Evolutionary conservation across 768 basidiomycete species (phyloP), one percentile per base, ranked within the genome.

Genomic region (Pisolithus tinctorius): DNA sequence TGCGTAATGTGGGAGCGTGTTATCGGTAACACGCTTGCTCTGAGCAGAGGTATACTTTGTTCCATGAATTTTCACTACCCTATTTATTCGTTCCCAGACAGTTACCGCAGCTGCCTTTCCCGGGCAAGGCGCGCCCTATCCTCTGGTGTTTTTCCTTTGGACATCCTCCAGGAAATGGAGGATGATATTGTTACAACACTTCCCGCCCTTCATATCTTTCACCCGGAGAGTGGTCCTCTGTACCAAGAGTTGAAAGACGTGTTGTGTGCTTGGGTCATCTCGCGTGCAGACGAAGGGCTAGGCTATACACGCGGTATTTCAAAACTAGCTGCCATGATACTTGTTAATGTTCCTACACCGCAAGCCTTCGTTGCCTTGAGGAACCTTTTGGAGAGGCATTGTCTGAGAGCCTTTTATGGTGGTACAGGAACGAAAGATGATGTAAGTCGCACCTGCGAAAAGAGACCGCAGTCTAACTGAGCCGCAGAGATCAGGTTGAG

Each of bases 221-320:
- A 83, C 56, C 80, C 77, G 4, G 77, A 84, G 50, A 80, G 71
- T 2, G 92, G 93, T 0, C 90, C 92, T 5, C 69, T 95, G 60
- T 85, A 93, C 63, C 70, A 77, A 37, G 93, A 95, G 54, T 69
- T 94, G 47, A 84, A 84, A 59, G 88, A 93, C 50, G 77, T 95
- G 74, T 68, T 94, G 4, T 83, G 80, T 59, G 90, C 93, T 3
- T 93, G 90, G 89, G 83, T 92, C 2, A 88, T 93, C 34, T 77
- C 89, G 34, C 79, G 91, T 45, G 86, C 82, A 44, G 89, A 93
- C 51, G 86, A 88, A 66, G 87, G 86, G 7, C 72, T 93, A 38
- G 82, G 84, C 39, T 93, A 93, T 62, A 80, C 77, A 1, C 43
- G 66, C 8, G 88, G 88, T 11, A 74, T 76, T 8, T 80, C 88